A percentile compares a stretch with the other conserved stretches of the same genome.
phyloP scores from a whole-genome alignment of 257 asterid species.

The Solanum megistacrolobum region DNA sequence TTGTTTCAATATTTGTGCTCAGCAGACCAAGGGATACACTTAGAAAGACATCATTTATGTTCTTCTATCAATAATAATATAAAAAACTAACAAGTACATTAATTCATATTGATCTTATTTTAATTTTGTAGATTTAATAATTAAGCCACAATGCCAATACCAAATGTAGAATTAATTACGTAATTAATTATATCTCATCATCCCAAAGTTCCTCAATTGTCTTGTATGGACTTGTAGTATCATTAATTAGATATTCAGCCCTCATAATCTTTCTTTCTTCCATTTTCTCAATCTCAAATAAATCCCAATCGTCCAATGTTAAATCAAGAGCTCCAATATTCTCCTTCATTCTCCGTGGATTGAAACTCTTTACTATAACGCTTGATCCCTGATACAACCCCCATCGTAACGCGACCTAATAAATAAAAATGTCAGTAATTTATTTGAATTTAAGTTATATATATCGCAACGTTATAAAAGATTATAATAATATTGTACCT shows the following conservation, averaged over 20 bases:
- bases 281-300: conserved; percentile 40
- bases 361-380: conserved; percentile 74
- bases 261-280: conserved; percentile 63
- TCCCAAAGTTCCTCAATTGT: conserved; percentile 82
- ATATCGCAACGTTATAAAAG: not conserved
- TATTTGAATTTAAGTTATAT: not conserved
- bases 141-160: not conserved
- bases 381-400: conserved; percentile 60
- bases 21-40: not conserved
- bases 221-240: conserved; percentile 64
- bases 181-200: conserved; percentile 43
- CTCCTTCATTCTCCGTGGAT: conserved; percentile 55
- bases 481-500: conserved; percentile 15
- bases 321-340: conserved; percentile 51
- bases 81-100: not conserved
- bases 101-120: not conserved
- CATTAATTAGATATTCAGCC: conserved; percentile 57
- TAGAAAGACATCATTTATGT: not conserved
- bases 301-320: conserved; percentile 31
- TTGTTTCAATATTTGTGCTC: not conserved
- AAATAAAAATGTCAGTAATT: not conserved
- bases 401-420: conserved; percentile 64
- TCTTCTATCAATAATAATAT: not conserved
- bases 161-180: conserved; percentile 10
- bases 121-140: not conserved